Percentiles rank a stretch among this genome's conserved stretches.
phyloP scores from a whole-genome alignment of 2,329 filamentous ascomycete genomes.

The Whalleya microplaca region DNA sequence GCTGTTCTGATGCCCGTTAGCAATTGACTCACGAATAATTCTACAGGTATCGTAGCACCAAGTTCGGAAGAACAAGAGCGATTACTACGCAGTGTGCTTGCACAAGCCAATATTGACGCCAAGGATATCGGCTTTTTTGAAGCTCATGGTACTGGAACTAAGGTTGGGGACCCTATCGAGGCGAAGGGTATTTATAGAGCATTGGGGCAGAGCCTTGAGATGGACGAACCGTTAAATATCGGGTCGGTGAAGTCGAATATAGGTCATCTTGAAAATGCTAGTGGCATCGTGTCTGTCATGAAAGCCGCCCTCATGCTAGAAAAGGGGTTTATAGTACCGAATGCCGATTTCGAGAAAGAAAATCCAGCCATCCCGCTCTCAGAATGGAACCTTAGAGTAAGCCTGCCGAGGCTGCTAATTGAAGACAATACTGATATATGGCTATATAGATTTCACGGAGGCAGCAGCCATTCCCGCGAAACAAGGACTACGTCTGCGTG shows the following conservation, averaged over 20 bases:
- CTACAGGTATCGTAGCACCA: conserved; percentile 25
- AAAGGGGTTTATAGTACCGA: conserved; percentile 47
- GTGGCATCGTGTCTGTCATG: conserved; percentile 44
- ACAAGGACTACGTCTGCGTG: conserved; percentile 31
- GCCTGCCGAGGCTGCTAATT: conserved; percentile 1
- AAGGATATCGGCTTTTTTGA: conserved; percentile 25
- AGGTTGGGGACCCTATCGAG: conserved; percentile 25
- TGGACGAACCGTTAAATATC: conserved; percentile 13
- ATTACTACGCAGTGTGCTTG: conserved; percentile 19
- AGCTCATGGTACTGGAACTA: conserved; percentile 26
- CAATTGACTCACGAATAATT: not conserved
- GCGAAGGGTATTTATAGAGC: conserved; percentile 22
- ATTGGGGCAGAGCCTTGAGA: conserved; percentile 10
- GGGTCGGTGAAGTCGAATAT: conserved; percentile 28
- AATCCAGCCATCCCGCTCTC: conserved; percentile 37
- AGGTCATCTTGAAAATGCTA: conserved; percentile 41
- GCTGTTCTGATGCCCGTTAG: not conserved
- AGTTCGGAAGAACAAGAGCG: conserved; percentile 25
- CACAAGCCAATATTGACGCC: conserved; percentile 19
- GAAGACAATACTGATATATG: conserved; percentile 7
- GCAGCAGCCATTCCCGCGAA: conserved; percentile 25
- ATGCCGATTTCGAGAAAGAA: conserved; percentile 43
- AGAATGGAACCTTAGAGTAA: conserved; percentile 29
- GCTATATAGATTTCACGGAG: conserved; percentile 19
- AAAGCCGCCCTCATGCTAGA: conserved; percentile 48